Base-by-base conservation (phyloP, 2,329 filamentous ascomycete species). In the Sclerotinia sclerotiorum region DNA sequence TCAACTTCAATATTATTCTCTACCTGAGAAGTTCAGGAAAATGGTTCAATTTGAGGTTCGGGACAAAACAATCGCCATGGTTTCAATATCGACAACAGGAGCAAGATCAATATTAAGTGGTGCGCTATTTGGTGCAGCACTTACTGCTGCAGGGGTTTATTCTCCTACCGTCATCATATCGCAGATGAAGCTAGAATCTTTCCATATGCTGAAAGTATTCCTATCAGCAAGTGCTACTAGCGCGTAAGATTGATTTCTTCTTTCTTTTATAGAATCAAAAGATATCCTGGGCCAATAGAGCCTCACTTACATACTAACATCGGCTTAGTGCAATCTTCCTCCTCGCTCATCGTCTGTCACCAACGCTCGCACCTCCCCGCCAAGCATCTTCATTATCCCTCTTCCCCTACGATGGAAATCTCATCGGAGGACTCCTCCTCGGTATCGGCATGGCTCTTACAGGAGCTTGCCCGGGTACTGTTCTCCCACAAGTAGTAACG, bases 371-470 rank as follows among this genome's bases (percentile, higher is more conserved):
- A 29, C 65, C 65, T 48, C 65, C 65, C 10, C 65, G 56, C 5
- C 56, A 67, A 27, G 29, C 56, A 42, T 67, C 65, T 35, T 67
- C 65, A 15, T 70, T 67, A 67, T 65, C 2, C 83, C 79, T 88
- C 73, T 83, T 87, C 72, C 75, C 78, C 24, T 87, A 87, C 73
- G 88, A 90, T 73, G 88, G 87, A 68, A 91, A 91, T 76, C 77
- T 90, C 58, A 72, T 90, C 71, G 89, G 89, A 67, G 89, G 88
- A 5, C 74, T 81, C 21, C 78, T 90, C 3, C 82, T 89, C 35
- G 88, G 89, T 48, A 76, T 83, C n/a, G 89, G 89, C 67, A 90
- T 91, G 88, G 83, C 86, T 7, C 78, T 90, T 21, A 84, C 87
- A 0, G 88, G 87, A 11, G 84, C 88, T 0, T 90, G 88, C 69